phyloP scores from a whole-genome alignment of 106 monocot species.

The Acorus calamus region DNA sequence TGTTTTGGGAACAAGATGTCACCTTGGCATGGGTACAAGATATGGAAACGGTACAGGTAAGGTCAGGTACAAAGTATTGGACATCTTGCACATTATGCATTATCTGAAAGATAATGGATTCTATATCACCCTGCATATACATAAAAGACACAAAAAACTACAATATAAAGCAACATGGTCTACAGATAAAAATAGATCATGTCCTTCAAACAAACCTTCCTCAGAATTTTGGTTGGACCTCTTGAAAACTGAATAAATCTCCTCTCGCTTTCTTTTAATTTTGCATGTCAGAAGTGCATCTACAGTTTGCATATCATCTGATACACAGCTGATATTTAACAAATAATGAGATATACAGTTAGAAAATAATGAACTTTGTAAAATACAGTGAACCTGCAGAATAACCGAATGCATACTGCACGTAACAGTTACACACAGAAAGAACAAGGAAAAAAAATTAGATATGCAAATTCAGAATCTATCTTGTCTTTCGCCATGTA shows the following conservation, averaged over 20 bases:
- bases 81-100: background rate
- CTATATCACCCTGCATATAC: no score
- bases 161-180: no score
- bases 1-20: no score
- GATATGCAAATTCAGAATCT: background rate
- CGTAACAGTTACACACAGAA: background rate
- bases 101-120: no score
- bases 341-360: background rate
- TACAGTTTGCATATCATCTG: conserved; percentile 83
- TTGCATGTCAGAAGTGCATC: conserved; percentile 78
- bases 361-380: background rate
- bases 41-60: no score
- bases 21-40: no score
- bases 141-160: no score
- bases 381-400: background rate
- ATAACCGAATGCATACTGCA: background rate
- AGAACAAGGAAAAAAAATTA: background rate
- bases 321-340: conserved; percentile 48
- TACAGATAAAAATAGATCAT: no score
- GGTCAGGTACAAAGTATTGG: background rate
- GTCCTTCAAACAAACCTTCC: conserved; percentile 24
- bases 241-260: conserved; percentile 11
- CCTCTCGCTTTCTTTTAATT: conserved; percentile 72
- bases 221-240: conserved; percentile 11
- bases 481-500: conserved; percentile 11